Percentiles rank a stretch among this genome's conserved stretches.
Evolutionary conservation across 2,329 filamentous ascomycete genomes (phyloP).

Genomic region (Botryotinia convoluta): DNA sequence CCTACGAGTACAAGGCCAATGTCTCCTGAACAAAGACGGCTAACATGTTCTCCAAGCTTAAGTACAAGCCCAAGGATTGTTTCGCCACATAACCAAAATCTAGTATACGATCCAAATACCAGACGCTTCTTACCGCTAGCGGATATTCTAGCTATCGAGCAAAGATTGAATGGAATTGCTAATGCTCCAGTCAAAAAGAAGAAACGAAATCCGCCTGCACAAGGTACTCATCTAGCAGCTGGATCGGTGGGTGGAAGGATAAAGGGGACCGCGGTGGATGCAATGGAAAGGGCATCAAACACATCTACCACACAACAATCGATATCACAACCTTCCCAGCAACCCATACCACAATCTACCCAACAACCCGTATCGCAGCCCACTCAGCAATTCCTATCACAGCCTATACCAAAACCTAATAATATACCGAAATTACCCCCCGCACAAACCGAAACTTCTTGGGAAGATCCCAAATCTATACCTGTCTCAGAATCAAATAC

Average conservation of each 20-base stretch:
- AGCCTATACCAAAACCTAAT: constrained; percentile 9
- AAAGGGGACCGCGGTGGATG: constrained; percentile 48
- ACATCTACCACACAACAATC: constrained; percentile 21
- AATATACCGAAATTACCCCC: constrained; percentile 11
- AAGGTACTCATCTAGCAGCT: constrained; percentile 44
- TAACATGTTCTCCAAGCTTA: constrained; percentile 37
- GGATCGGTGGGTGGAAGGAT: constrained; percentile 54
- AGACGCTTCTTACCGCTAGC: constrained; percentile 56
- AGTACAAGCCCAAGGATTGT: constrained; percentile 34
- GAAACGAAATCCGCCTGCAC: constrained; percentile 38
- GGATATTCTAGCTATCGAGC: constrained; percentile 46
- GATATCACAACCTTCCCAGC: constrained; percentile 22
- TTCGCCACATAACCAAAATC: constrained; percentile 41
- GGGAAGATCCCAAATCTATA: background rate
- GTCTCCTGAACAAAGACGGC: constrained; percentile 35
- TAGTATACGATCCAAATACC: constrained; percentile 66
- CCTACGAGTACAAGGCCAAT: constrained; percentile 43
- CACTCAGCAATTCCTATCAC: constrained; percentile 19
- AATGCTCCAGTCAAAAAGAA: constrained; percentile 44
- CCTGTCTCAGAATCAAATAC: background rate
- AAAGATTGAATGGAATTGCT: constrained; percentile 37
- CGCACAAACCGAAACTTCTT: constrained; percentile 12
- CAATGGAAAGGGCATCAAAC: constrained; percentile 21
- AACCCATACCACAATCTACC: constrained; percentile 21
- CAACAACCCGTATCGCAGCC: constrained; percentile 19